A percentile compares a stretch with the other conserved stretches of the same genome.
phyloP scores from a whole-genome alignment of 2,329 filamentous ascomycete species.

The Mycogone perniciosa region DNA sequence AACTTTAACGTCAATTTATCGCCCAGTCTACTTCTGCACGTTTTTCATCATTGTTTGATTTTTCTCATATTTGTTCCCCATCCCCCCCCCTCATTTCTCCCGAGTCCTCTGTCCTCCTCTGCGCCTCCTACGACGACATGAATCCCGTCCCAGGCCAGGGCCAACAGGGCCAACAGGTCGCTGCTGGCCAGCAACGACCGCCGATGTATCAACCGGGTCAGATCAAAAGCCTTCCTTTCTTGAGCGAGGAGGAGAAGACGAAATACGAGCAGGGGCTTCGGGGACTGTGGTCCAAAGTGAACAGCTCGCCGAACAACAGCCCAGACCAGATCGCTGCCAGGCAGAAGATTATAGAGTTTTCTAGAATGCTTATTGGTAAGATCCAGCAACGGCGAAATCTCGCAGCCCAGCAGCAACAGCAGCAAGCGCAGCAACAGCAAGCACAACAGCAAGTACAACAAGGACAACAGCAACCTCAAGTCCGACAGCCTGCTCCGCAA shows the following conservation, averaged over 20 bases:
- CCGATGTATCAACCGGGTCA: conserved; percentile 46
- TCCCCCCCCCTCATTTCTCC: background rate
- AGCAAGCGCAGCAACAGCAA: conserved; percentile 22
- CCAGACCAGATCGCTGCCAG: conserved; percentile 44
- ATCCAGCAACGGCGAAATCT: conserved; percentile 36
- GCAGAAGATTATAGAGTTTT: conserved; percentile 55
- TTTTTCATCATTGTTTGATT: background rate
- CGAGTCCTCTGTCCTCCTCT: background rate
- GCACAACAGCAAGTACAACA: conserved; percentile 20
- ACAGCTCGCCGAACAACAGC: conserved; percentile 41
- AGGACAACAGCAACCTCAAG: conserved; percentile 21
- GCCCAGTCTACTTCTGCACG: background rate
- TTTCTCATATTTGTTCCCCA: background rate
- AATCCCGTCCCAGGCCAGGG: conserved; percentile 21
- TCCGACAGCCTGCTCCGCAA: conserved; percentile 16
- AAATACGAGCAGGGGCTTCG: conserved; percentile 55
- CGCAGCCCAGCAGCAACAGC: conserved; percentile 28
- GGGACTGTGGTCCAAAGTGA: conserved; percentile 47
- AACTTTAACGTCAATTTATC: background rate
- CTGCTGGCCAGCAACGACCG: conserved; percentile 21
- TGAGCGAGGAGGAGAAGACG: conserved; percentile 48
- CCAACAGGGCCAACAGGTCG: conserved; percentile 21
- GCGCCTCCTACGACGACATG: conserved; percentile 14
- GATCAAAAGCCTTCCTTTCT: conserved; percentile 43
- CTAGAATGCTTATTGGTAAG: conserved; percentile 49